A percentile compares a stretch with the other conserved stretches of the same genome.
These are phyloP conservation scores for Letharia lupina DNA, from an alignment of 495 filamentous ascomycete genomes.

Conservation along the genomic window DNA sequence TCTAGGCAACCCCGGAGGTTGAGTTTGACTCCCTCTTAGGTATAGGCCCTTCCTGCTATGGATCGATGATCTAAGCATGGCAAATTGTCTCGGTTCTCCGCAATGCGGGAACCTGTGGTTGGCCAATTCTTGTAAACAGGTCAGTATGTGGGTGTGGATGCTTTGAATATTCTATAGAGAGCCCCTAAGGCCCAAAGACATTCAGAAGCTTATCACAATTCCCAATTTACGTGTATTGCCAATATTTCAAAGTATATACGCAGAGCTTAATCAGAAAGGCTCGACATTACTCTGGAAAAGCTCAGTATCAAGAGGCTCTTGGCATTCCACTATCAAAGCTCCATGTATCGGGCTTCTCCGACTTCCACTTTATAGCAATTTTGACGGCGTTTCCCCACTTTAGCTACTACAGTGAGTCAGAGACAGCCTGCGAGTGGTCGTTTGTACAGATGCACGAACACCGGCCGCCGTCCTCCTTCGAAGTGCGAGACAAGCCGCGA, in stretches of 20 bases:
- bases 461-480: background rate
- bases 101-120: background rate
- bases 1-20: slow-evolving; percentile 14
- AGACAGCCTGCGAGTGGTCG: background rate
- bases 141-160: background rate
- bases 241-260: background rate
- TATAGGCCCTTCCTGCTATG: background rate
- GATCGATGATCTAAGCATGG: background rate
- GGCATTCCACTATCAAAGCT: background rate
- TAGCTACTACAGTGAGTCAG: background rate
- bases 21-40: slow-evolving; percentile 7
- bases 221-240: background rate
- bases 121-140: background rate
- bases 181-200: slow-evolving; percentile 5
- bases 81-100: slow-evolving; percentile 9
- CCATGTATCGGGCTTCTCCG: slow-evolving; percentile 15
- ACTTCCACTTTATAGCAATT: slow-evolving; percentile 9
- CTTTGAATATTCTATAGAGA: slow-evolving; percentile 1
- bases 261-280: no score
- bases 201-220: background rate
- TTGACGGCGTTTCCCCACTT: background rate
- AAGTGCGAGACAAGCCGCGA: slow-evolving; percentile 7
- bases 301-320: background rate
- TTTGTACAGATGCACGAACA: slow-evolving; percentile 11
- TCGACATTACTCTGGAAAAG: background rate